These are phyloP conservation scores for Cairneyella variabilis DNA, from an alignment of 495 filamentous ascomycete species.

Conservation along the genomic window DNA sequence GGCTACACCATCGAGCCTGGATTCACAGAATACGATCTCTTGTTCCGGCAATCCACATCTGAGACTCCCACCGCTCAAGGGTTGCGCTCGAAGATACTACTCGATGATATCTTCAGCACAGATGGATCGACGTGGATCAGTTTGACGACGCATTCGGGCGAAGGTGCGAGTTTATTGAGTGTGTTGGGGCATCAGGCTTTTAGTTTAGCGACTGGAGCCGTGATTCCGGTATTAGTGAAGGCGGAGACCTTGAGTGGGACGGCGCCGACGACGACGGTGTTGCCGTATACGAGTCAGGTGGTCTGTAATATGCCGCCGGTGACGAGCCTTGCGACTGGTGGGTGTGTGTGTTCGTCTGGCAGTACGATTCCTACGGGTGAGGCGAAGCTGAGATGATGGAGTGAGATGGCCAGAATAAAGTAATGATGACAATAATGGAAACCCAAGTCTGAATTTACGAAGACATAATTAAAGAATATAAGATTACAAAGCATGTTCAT, in stretches of 20 bases:
- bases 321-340: not conserved
- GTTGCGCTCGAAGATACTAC: slow-evolving; percentile 44
- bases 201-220: slow-evolving; percentile 48
- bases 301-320: not conserved
- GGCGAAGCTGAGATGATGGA: no score
- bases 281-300: not conserved
- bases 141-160: slow-evolving; percentile 64
- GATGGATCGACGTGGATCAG: slow-evolving; percentile 57
- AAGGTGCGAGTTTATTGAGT: slow-evolving; percentile 51
- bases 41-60: slow-evolving; percentile 51
- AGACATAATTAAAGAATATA: no score
- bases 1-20: slow-evolving; percentile 54
- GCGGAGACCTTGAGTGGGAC: slow-evolving; percentile 29
- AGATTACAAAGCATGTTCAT: no score
- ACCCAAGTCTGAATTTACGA: no score
- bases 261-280: not conserved
- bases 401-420: no score
- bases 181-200: slow-evolving; percentile 28
- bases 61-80: slow-evolving; percentile 53
- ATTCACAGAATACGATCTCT: slow-evolving; percentile 57
- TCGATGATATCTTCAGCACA: slow-evolving; percentile 59
- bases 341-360: not conserved
- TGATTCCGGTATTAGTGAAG: slow-evolving; percentile 65
- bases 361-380: not conserved
- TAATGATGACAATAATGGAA: no score